phyloP scores from a whole-genome alignment of 768 basidiomycete genomes.

The Kwoniella shandongensis region DNA sequence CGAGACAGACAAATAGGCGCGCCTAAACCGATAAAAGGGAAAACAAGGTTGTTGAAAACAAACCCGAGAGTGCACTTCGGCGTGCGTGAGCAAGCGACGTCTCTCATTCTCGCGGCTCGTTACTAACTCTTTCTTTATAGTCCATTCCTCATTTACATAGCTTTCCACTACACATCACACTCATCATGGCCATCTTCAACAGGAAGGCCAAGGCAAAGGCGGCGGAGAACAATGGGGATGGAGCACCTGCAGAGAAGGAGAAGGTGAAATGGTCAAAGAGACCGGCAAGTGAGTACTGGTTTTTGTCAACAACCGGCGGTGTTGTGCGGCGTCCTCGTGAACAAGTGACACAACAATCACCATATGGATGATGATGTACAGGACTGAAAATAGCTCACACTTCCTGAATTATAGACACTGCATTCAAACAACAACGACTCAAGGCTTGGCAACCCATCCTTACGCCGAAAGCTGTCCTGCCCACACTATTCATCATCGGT shows the following conservation, averaged over 20 bases:
- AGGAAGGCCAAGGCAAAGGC: slow-evolving; percentile 43
- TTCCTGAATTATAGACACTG: slow-evolving; percentile 70
- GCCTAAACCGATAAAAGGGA: too few relatives aligned
- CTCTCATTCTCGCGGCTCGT: too few relatives aligned
- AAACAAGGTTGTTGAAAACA: too few relatives aligned
- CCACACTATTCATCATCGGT: slow-evolving; percentile 91
- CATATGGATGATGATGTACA: neutral
- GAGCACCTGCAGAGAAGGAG: slow-evolving; percentile 44
- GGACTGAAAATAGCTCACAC: slow-evolving; percentile 26
- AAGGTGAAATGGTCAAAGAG: slow-evolving; percentile 53
- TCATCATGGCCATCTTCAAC: slow-evolving; percentile 52
- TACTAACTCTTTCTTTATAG: too few relatives aligned
- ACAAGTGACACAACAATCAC: neutral
- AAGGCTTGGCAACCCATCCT: slow-evolving; percentile 99
- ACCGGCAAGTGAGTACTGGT: slow-evolving; percentile 53
- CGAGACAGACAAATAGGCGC: too few relatives aligned
- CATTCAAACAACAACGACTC: slow-evolving; percentile 98
- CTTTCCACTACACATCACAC: slow-evolving; percentile 1
- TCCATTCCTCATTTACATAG: too few relatives aligned
- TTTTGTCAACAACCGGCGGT: too few relatives aligned
- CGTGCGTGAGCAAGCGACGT: too few relatives aligned
- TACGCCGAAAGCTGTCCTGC: slow-evolving; percentile 94
- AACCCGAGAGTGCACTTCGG: too few relatives aligned
- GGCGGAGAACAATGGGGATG: slow-evolving; percentile 35
- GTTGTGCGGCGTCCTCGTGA: neutral